Percentiles rank a stretch among this genome's conserved stretches.
Evolutionary conservation across 257 asterid genomes (phyloP).

Genomic region (Sherardia arvensis): DNA sequence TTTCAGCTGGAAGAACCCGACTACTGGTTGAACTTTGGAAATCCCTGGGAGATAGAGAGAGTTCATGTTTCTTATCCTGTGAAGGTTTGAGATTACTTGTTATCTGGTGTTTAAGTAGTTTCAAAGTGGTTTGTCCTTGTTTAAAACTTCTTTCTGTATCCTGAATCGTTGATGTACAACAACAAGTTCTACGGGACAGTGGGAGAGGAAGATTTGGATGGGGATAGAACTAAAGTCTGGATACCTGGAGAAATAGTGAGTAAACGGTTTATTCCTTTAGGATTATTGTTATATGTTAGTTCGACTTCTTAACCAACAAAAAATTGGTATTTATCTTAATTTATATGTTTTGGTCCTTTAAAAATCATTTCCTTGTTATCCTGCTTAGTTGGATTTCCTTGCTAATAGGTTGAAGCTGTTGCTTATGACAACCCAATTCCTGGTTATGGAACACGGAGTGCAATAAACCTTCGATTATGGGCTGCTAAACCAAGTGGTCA

Average conservation of each 20-base stretch:
- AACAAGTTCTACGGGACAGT: constrained; percentile 38
- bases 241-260: constrained; percentile 47
- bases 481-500: constrained; percentile 54
- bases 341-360: background rate
- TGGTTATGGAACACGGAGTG: constrained; percentile 44
- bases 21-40: constrained; percentile 47
- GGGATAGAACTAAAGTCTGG: constrained; percentile 33
- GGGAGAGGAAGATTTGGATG: constrained; percentile 33
- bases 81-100: constrained; percentile 31
- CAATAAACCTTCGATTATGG: constrained; percentile 47
- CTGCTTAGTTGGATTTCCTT: constrained; percentile 4
- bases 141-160: constrained; percentile 9
- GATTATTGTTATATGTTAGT: constrained; percentile 4
- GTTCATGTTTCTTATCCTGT: constrained; percentile 46
- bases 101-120: constrained; percentile 4
- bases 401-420: constrained; percentile 39
- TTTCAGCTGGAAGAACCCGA: constrained; percentile 49
- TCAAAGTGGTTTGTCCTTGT: background rate
- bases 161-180: constrained; percentile 10
- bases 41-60: constrained; percentile 54
- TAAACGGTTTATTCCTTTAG: constrained; percentile 4
- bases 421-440: constrained; percentile 50
- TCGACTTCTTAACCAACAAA: background rate
- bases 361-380: background rate
- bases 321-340: background rate